Base-by-base conservation (phyloP, 768 basidiomycete species). In the Paxillus ammoniavirescens region DNA sequence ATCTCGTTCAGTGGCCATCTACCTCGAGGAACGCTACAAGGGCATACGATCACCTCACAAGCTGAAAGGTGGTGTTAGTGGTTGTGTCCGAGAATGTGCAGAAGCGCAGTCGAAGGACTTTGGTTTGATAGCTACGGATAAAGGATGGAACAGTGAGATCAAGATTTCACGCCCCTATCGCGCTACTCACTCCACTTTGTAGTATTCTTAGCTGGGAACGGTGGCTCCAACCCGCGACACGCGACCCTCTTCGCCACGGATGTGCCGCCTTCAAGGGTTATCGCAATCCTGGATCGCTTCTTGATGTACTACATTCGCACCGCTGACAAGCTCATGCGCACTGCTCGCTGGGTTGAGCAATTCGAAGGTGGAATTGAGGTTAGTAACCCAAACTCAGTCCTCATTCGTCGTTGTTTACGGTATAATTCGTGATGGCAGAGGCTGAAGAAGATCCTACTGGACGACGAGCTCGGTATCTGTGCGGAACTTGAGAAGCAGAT, bases 91-190 rank as follows among this genome's bases (percentile, higher is more conserved):
- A 15, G 88, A 89, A 63, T 91, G 88, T 55, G 88, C 87, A 0
- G 88, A 89, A 66, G 87, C 88, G 2, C 88, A 91, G 60, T 73
- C 73, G 12, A 87, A 82, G 63, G 87, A 89, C 65, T 91, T 89
- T 59, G 87, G 87, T 12, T 68, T 89, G 37, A 89, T 89, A 52
- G 87, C 87, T 1, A 87, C 86, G 0, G 83, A 82, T 68, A 88
- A 89, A 67, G 87, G 87, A n/a, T 89, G 87, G 86, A 88, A 89
- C 60, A 65, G 78, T 82, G 56, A 54, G 74, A 14, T 21, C 12
- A 26, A 56, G 52, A 28, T 53, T 17, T 30, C 13, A 12, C 58
- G 15, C 23, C 43, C 13, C 47, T 12, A 50, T 38, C 42, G 12
- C 30, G 18, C 43, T 47, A 6, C 48, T 40, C 23, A 21, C 61